Evolutionary conservation across 2,329 filamentous ascomycete species (phyloP).

Genomic region (Trichoderma sp.): DNA sequence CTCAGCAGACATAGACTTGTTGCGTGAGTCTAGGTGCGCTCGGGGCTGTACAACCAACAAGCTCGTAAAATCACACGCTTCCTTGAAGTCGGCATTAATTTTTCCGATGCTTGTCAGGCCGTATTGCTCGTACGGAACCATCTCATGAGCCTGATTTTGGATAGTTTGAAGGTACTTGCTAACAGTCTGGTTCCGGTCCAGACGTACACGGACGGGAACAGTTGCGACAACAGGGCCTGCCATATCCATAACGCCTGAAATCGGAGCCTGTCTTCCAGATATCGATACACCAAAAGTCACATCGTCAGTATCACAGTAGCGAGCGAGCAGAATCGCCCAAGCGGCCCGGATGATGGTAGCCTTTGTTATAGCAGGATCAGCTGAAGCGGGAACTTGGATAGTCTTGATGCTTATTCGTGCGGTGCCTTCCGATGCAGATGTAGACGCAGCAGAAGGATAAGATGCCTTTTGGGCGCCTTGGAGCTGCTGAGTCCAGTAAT

Average conservation of each 20-base stretch:
- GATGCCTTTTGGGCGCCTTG: conserved; percentile 3
- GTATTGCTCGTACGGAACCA: conserved; percentile 35
- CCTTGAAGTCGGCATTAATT: conserved; percentile 1
- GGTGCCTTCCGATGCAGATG: background rate
- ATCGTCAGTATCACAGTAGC: conserved; percentile 29
- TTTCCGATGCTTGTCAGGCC: conserved; percentile 30
- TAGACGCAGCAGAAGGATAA: background rate
- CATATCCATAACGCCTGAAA: conserved; percentile 29
- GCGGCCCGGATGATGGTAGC: conserved; percentile 32
- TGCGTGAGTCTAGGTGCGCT: conserved; percentile 1
- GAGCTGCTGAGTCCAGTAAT: conserved; percentile 21
- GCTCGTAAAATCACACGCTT: conserved; percentile 21
- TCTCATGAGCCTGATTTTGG: conserved; percentile 31
- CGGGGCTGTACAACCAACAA: conserved; percentile 21
- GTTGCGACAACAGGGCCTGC: conserved; percentile 30
- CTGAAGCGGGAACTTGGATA: background rate
- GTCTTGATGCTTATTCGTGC: background rate
- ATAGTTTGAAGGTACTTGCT: conserved; percentile 21
- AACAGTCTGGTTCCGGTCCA: conserved; percentile 27
- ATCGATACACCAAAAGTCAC: conserved; percentile 35
- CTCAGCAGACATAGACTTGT: background rate
- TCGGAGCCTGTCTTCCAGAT: conserved; percentile 31
- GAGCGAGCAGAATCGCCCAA: conserved; percentile 34
- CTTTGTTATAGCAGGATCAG: conserved; percentile 15
- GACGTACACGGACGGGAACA: conserved; percentile 30